Conservation (phyloP, 2,329 filamentous ascomycete genomes). For the Colletotrichum scovillei region DNA sequence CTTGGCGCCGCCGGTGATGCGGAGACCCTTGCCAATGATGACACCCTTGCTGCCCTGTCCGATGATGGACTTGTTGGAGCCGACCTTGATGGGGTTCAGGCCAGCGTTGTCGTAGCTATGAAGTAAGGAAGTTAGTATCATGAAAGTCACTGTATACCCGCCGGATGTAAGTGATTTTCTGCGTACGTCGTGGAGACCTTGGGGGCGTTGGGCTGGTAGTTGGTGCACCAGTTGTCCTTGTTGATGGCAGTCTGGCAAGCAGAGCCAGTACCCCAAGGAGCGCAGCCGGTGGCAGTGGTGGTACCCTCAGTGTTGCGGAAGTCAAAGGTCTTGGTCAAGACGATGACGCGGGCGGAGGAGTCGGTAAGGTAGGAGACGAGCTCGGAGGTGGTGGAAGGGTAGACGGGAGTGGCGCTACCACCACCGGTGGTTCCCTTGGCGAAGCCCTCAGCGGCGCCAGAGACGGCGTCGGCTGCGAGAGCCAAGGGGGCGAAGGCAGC, state of each 20-base stretch:
- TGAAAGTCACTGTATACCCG: not conserved
- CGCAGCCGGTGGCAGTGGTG: not conserved
- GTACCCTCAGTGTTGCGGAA: conserved; percentile 50
- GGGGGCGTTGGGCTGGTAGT: conserved; percentile 66
- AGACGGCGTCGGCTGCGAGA: conserved; percentile 42
- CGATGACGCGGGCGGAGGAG: conserved; percentile 63
- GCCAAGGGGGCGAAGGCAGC: conserved; percentile 32
- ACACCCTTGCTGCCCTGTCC: conserved; percentile 63
- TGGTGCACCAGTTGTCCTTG: conserved; percentile 67
- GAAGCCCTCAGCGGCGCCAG: conserved; percentile 58
- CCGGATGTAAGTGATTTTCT: not conserved
- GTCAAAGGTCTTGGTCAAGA: conserved; percentile 67
- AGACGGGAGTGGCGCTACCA: conserved; percentile 63
- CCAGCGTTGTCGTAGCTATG: conserved; percentile 62
- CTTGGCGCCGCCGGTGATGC: conserved; percentile 55
- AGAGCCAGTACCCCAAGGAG: conserved; percentile 49
- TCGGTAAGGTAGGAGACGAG: conserved; percentile 70
- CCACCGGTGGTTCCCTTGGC: conserved; percentile 60
- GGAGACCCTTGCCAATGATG: conserved; percentile 68
- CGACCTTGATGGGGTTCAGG: conserved; percentile 60
- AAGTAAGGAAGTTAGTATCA: no score
- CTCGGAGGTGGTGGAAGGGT: conserved; percentile 64
- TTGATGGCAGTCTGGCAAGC: conserved; percentile 70
- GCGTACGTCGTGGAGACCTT: conserved; percentile 50
- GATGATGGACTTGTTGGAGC: conserved; percentile 68